Evolutionary conservation across 192 early-diverging fungal genomes (phyloP), one percentile per base, ranked within the genome.

Genomic region (Coemansia furcata): DNA sequence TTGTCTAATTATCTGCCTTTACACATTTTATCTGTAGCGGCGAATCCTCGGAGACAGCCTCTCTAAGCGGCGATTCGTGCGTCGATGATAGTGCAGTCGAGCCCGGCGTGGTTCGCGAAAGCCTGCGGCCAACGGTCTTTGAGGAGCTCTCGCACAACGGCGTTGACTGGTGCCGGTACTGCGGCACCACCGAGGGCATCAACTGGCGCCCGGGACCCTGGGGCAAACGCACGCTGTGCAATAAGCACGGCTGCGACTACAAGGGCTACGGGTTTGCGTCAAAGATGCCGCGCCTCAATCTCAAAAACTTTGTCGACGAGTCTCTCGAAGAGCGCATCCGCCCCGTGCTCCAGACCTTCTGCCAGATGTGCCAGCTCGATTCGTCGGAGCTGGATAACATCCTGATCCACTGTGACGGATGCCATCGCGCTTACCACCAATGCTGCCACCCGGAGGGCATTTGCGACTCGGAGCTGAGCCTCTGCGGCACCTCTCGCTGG

Each of bases 201-300:
- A 91, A 96, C 85, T 90, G 92, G 92, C 88, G 94, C 33, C 94
- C 92, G 15, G 94, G 94, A 3, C 94, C 94, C 43, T 96, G 94
- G 94, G 94, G 94, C 40, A 94, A 95, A 82, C 89, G 92, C 67
- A 94, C 94, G 19, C 76, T 96, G 50, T 96, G 94, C 91, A 96
- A 96, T 78, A 95, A 95, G 81, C 94, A 96, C 74, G 94, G 94
- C 58, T 96, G 94, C 76, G 94, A 95, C 82, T 96, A 93, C 74
- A 94, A 94, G 78, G 94, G 94, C 35, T 96, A 95, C 71, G 94
- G 94, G 14, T 95, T 95, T 72, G 91, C 91, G 0, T 93, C 90
- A 67, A 96, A 93, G 69, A 81, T 91, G 76, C 91, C 92, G 43
- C 88, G 94, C 10, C 84, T 96, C 36, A 91, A 96, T 66, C 85